Conservation (phyloP, 73 alveolate species). For the Symbiodinium pilosum region DNA sequence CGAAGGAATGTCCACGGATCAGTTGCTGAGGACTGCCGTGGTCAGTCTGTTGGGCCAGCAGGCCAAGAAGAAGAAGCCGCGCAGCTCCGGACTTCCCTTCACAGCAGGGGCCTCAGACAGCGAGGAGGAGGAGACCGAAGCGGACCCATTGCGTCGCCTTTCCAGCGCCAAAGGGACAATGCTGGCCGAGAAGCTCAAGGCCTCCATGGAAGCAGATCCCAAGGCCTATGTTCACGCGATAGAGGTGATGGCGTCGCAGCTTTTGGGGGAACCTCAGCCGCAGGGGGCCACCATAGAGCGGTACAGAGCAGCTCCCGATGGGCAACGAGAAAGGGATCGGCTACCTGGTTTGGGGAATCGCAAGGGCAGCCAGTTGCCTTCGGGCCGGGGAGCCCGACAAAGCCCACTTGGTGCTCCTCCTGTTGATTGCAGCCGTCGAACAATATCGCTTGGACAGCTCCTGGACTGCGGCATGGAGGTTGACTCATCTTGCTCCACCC, state of each 20-base stretch:
- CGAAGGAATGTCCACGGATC: background rate
- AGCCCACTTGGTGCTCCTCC: background rate
- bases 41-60: background rate
- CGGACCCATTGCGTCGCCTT: background rate
- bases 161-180: background rate
- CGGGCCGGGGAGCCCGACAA: background rate
- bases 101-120: background rate
- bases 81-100: background rate
- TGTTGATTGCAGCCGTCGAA: background rate
- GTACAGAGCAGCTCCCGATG: background rate
- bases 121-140: constrained; percentile 9
- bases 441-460: background rate
- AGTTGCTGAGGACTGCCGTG: background rate
- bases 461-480: background rate
- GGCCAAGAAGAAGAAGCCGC: background rate
- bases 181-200: background rate
- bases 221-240: background rate
- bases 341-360: background rate
- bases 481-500: background rate
- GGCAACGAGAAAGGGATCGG: background rate
- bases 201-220: background rate
- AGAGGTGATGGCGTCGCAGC: background rate
- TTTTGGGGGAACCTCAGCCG: background rate
- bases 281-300: background rate
- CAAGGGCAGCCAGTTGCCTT: background rate